These are phyloP conservation scores for Phaffia australis DNA, from an alignment of 768 basidiomycete genomes.

Conservation along the genomic window DNA sequence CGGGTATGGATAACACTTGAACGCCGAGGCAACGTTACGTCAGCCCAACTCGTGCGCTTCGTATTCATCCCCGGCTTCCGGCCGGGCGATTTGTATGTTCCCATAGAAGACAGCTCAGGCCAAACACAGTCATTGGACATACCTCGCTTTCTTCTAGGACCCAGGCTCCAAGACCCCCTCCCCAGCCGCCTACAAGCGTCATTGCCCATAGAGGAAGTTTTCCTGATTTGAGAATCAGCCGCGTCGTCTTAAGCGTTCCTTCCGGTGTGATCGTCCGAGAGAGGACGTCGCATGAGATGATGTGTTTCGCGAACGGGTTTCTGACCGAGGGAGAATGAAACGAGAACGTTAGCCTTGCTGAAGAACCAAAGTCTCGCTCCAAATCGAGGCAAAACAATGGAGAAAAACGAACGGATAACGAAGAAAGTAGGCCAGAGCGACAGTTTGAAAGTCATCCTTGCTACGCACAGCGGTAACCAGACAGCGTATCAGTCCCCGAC, in stretches of 20 bases:
- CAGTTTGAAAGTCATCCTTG: conserved; percentile 4
- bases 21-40: background rate
- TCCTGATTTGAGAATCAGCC: conserved; percentile 20
- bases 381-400: background rate
- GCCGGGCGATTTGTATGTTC: background rate
- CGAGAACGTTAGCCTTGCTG: background rate
- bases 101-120: background rate
- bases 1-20: background rate
- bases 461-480: too few relatives aligned
- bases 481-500: too few relatives aligned
- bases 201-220: conserved; percentile 7
- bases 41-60: background rate
- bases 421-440: conserved; percentile 9
- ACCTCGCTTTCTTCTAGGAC: conserved; percentile 19
- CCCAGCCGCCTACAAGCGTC: conserved; percentile 9
- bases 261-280: conserved; percentile 7
- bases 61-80: background rate
- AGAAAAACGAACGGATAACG: conserved; percentile 4
- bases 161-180: conserved; percentile 14
- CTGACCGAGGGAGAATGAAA: background rate
- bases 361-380: background rate
- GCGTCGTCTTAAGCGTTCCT: conserved; percentile 22
- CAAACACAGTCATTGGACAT: background rate
- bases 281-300: conserved; percentile 23
- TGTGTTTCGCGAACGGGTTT: conserved; percentile 18